Conservation (phyloP, 371 early-diverging fungal species). For the Blakeslea trispora region DNA sequence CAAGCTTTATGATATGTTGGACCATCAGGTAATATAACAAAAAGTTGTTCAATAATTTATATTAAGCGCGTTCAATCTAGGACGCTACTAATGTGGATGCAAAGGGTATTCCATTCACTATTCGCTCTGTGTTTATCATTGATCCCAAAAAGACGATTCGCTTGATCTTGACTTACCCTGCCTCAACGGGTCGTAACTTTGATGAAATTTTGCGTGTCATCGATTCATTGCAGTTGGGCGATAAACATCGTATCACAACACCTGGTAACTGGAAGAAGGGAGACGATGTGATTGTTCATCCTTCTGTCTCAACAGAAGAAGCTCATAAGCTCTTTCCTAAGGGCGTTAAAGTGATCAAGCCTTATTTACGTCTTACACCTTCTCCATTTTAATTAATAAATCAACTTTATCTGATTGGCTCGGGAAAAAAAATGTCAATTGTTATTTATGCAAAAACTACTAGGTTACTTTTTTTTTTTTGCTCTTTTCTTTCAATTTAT, state of each 20-base stretch:
- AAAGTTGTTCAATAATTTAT: not conserved
- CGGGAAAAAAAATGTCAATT: not conserved
- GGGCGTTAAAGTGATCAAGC: slow-evolving; percentile 76
- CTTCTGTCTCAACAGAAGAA: slow-evolving; percentile 79
- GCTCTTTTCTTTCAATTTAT: slow-evolving; percentile 4
- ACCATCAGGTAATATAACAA: slow-evolving; percentile 51
- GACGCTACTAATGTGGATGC: slow-evolving; percentile 88
- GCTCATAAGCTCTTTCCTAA: slow-evolving; percentile 81
- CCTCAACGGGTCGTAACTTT: slow-evolving; percentile 93
- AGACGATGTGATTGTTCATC: slow-evolving; percentile 90
- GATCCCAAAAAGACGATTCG: slow-evolving; percentile 93
- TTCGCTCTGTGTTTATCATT: slow-evolving; percentile 93
- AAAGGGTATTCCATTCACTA: slow-evolving; percentile 91
- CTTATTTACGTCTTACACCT: slow-evolving; percentile 81
- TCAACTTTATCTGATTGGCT: slow-evolving; percentile 3
- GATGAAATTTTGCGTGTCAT: slow-evolving; percentile 91
- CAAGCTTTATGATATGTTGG: slow-evolving; percentile 93
- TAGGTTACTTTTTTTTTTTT: slow-evolving; percentile 1
- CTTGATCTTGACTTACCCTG: slow-evolving; percentile 88
- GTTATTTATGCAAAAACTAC: slow-evolving; percentile 5
- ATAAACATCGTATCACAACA: slow-evolving; percentile 86
- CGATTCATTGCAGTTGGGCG: slow-evolving; percentile 90
- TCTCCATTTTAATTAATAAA: slow-evolving; percentile 44
- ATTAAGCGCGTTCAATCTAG: slow-evolving; percentile 43
- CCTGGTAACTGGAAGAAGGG: slow-evolving; percentile 93